Evolutionary conservation across 768 basidiomycete species (phyloP), one percentile per base, ranked within the genome.

Genomic region (Naematelia aurantialba): DNA sequence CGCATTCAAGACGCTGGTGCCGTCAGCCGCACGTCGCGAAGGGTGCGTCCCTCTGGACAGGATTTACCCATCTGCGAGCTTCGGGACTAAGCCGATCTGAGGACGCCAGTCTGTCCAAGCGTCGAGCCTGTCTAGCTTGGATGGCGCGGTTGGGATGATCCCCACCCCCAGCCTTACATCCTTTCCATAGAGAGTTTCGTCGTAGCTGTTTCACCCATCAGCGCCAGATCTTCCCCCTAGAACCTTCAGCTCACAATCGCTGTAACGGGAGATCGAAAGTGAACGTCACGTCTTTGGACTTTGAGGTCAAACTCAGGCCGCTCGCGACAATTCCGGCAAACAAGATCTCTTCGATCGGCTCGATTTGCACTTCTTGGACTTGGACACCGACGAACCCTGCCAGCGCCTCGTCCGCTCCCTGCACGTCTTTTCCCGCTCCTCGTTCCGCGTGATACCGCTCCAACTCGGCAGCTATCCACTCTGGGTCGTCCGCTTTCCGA

Each of bases 221-320:
- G n/a, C n/a, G n/a, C n/a, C n/a, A 62, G n/a, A 22, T n/a, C 27
- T n/a, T 57, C 24, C 42, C 62, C 65, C 42, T 62, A 59, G 55
- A 60, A 62, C 27, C 14, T 22, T 45, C 22, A n/a, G 51, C 64
- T 58, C 45, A 66, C 64, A 66, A 66, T 55, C 64, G 34, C 34
- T 61, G 46, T 14, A 66, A 50, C 5, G 64, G 64, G n/a, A 66
- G 31, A 3, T 59, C 48, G 26, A 61, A 61, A 1, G 55, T 39
- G 8, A 66, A 22, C 1, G 10, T 56, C 4, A 21, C 45, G 8
- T 66, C 64, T 5, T 58, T 45, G 42, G 49, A 29, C 8, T 52
- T 56, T 13, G 30, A 34, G 19, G 21, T 34, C 42, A 56, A 24
- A n/a, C 19, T 42, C 19, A 56, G 17, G 21, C 42, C 55, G 22